These are phyloP conservation scores for Eucalyptus erythrocorys DNA, from an alignment of 345 rosid species.

Conservation along the genomic window DNA sequence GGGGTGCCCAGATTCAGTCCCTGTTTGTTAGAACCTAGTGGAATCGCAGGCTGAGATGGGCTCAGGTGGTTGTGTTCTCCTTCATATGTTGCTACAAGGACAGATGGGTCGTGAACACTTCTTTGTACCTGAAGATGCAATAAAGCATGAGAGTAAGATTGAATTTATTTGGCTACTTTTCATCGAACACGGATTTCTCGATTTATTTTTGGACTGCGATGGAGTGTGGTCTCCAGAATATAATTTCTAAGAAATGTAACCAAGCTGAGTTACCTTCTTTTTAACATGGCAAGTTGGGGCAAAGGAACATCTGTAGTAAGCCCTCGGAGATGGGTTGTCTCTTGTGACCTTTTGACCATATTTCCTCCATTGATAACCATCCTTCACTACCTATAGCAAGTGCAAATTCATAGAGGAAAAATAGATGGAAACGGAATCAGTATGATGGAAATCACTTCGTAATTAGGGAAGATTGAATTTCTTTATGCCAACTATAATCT, in stretches of 20 bases:
- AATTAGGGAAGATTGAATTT: not conserved
- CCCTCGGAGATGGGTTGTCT: conserved; percentile 90
- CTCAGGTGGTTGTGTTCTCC: conserved; percentile 70
- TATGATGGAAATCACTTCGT: not conserved
- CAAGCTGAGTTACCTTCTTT: conserved; percentile 44
- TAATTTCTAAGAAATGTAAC: not conserved
- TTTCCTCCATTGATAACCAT: conserved; percentile 96
- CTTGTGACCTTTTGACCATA: conserved; percentile 94
- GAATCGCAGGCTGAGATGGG: conserved; percentile 16
- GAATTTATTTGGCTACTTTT: not conserved
- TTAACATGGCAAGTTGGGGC: conserved; percentile 83
- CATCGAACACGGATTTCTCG: not conserved
- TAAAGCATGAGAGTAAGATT: not conserved
- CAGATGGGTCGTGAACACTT: conserved; percentile 55
- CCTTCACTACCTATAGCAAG: conserved; percentile 45
- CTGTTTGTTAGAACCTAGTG: not conserved
- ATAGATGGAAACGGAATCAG: not conserved
- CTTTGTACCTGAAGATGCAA: conserved; percentile 53
- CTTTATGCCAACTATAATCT: not conserved
- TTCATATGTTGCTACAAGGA: conserved; percentile 71
- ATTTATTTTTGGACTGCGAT: not conserved
- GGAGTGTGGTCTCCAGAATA: not conserved
- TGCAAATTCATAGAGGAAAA: not conserved
- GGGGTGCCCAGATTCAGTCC: not conserved
- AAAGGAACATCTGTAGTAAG: conserved; percentile 78